These are phyloP conservation scores for Silene uniflora DNA, from an alignment of 148 eudicot species.

Conservation along the genomic window DNA sequence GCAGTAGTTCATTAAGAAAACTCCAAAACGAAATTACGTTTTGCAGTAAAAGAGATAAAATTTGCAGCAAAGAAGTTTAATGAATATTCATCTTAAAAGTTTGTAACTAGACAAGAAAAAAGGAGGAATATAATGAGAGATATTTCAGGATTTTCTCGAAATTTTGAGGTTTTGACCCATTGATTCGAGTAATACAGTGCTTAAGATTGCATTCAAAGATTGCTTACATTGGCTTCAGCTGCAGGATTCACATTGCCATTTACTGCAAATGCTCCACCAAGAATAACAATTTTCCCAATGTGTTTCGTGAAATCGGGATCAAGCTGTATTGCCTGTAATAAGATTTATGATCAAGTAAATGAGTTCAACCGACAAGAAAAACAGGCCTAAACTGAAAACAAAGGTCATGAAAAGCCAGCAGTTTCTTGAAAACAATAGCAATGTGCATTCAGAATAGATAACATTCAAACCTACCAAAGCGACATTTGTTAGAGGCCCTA, in stretches of 20 bases:
- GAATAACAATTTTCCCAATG: constrained; percentile 67
- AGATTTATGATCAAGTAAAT: constrained; percentile 12
- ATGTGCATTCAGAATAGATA: neutral
- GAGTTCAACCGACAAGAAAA: neutral
- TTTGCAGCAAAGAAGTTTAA: too few species aligned
- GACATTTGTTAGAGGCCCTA: constrained; percentile 96
- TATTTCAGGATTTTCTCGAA: neutral
- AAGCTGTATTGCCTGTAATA: constrained; percentile 61
- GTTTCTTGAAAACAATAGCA: too few species aligned
- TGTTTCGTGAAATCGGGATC: constrained; percentile 68
- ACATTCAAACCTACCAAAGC: constrained; percentile 64
- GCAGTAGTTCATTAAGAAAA: too few species aligned
- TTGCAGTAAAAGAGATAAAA: too few species aligned
- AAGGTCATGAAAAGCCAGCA: neutral
- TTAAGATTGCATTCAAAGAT: neutral
- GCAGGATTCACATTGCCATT: constrained; percentile 98
- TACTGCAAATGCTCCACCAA: constrained; percentile 96
- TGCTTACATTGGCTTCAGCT: constrained; percentile 89
- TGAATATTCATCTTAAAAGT: too few species aligned
- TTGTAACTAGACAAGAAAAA: too few species aligned
- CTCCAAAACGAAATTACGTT: too few species aligned
- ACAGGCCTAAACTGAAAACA: neutral
- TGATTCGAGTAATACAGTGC: neutral
- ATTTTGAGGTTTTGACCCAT: neutral
- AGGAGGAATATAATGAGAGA: too few species aligned